These are phyloP conservation scores for Yamadazyma ubonensis DNA, from an alignment of 805 yeast species.

Conservation along the genomic window DNA sequence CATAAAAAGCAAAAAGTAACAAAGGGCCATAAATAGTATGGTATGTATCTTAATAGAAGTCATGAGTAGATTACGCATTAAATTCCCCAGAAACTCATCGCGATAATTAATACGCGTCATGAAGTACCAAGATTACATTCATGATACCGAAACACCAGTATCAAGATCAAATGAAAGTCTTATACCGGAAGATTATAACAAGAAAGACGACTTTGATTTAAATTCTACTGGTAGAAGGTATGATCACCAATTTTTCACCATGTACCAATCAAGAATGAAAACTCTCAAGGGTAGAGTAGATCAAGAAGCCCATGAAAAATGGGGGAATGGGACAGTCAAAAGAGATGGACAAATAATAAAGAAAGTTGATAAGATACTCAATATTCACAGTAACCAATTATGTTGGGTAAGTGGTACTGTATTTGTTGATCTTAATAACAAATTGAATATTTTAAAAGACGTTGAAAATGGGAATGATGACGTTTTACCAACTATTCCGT, in stretches of 20 bases:
- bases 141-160: neutral
- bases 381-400: slow-evolving; percentile 57
- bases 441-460: slow-evolving; percentile 82
- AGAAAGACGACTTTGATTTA: slow-evolving; percentile 20
- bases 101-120: slow-evolving; percentile 7
- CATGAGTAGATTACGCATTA: slow-evolving; percentile 2
- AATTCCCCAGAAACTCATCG: neutral
- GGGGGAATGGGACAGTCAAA: slow-evolving; percentile 50
- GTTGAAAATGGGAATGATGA: slow-evolving; percentile 62
- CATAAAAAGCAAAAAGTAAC: slow-evolving; percentile 39
- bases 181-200: slow-evolving; percentile 11
- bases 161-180: neutral
- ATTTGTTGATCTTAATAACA: slow-evolving; percentile 77
- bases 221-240: slow-evolving; percentile 28
- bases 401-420: slow-evolving; percentile 88
- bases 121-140: slow-evolving; percentile 14
- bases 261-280: slow-evolving; percentile 42
- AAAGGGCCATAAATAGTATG: slow-evolving; percentile 24
- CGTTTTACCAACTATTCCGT: slow-evolving; percentile 41
- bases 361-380: slow-evolving; percentile 49
- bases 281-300: slow-evolving; percentile 34
- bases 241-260: slow-evolving; percentile 39
- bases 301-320: slow-evolving; percentile 38
- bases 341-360: slow-evolving; percentile 33
- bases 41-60: neutral